Percentiles rank a stretch among this genome's conserved stretches.
Evolutionary conservation across 2,329 filamentous ascomycete genomes (phyloP).

Genomic region (Trichoderma sp.): DNA sequence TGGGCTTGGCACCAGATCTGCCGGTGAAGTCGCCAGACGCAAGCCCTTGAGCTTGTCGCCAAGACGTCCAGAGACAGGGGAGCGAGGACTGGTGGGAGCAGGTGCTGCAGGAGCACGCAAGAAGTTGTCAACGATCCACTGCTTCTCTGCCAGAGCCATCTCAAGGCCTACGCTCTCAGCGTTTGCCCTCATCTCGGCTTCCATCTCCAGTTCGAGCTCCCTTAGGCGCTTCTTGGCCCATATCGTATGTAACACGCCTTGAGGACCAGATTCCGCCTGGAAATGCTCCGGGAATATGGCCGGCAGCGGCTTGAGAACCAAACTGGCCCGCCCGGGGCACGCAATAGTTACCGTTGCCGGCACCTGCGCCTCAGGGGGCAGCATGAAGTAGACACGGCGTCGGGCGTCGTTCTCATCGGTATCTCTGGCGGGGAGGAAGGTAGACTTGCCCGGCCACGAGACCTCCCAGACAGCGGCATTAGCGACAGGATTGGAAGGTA

Average conservation of each 20-base stretch:
- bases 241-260: slow-evolving; percentile 84
- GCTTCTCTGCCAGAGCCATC: slow-evolving; percentile 81
- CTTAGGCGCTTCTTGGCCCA: slow-evolving; percentile 85
- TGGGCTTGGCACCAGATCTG: slow-evolving; percentile 60
- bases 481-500: slow-evolving; percentile 21
- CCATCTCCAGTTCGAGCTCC: slow-evolving; percentile 77
- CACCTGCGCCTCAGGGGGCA: slow-evolving; percentile 72
- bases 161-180: slow-evolving; percentile 80
- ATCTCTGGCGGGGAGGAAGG: slow-evolving; percentile 65
- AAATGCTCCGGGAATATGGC: slow-evolving; percentile 83
- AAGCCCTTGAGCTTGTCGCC: slow-evolving; percentile 80
- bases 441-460: slow-evolving; percentile 80
- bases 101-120: slow-evolving; percentile 37
- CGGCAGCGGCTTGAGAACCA: slow-evolving; percentile 76
- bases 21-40: slow-evolving; percentile 73
- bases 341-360: slow-evolving; percentile 73
- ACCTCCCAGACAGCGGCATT: slow-evolving; percentile 66
- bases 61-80: slow-evolving; percentile 68
- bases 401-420: slow-evolving; percentile 41
- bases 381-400: slow-evolving; percentile 77
- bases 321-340: slow-evolving; percentile 46
- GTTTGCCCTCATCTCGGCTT: slow-evolving; percentile 71
- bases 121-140: slow-evolving; percentile 85
- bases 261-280: slow-evolving; percentile 70
- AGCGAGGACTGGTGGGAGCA: slow-evolving; percentile 58